These are phyloP conservation scores for Penicillium samsonianum DNA, from an alignment of 495 filamentous ascomycete species.

Conservation along the genomic window DNA sequence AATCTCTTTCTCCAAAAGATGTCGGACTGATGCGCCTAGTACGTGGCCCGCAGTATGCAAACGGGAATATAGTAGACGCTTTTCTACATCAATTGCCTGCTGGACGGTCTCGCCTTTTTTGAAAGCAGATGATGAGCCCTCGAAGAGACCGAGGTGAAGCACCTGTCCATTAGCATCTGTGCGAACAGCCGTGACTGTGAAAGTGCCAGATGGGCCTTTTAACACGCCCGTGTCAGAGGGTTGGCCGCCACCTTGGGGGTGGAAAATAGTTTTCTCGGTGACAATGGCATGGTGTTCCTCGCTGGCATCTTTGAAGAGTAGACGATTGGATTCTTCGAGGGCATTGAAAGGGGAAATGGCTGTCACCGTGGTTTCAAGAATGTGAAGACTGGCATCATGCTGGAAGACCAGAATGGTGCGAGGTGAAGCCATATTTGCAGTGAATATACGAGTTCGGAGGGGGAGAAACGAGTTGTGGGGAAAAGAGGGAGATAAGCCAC, in stretches of 20 bases:
- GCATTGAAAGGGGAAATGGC: constrained; percentile 45
- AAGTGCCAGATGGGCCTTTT: constrained; percentile 30
- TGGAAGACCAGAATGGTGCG: constrained; percentile 57
- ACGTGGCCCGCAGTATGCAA: constrained; percentile 68
- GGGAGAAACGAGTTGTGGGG: no score
- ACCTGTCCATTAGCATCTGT: constrained; percentile 50
- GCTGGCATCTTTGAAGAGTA: constrained; percentile 50
- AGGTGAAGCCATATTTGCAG: constrained; percentile 10
- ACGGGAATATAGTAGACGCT: constrained; percentile 57
- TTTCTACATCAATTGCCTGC: constrained; percentile 55
- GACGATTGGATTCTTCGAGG: constrained; percentile 47
- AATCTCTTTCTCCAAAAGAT: constrained; percentile 51
- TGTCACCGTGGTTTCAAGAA: constrained; percentile 43
- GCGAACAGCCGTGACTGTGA: constrained; percentile 47
- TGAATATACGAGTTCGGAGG: background rate
- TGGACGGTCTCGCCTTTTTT: constrained; percentile 39
- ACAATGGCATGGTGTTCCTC: constrained; percentile 52
- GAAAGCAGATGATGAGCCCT: constrained; percentile 24
- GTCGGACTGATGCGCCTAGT: constrained; percentile 57
- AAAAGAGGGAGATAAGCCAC: background rate
- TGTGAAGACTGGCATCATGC: constrained; percentile 52
- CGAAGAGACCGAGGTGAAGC: constrained; percentile 60
- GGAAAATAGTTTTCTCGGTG: constrained; percentile 65
- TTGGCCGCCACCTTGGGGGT: constrained; percentile 67
- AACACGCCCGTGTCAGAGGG: constrained; percentile 62